Percentiles rank a stretch among this genome's conserved stretches.
Conservation (phyloP, 352 stramenopile species). For the Pythium chondricola region DNA sequence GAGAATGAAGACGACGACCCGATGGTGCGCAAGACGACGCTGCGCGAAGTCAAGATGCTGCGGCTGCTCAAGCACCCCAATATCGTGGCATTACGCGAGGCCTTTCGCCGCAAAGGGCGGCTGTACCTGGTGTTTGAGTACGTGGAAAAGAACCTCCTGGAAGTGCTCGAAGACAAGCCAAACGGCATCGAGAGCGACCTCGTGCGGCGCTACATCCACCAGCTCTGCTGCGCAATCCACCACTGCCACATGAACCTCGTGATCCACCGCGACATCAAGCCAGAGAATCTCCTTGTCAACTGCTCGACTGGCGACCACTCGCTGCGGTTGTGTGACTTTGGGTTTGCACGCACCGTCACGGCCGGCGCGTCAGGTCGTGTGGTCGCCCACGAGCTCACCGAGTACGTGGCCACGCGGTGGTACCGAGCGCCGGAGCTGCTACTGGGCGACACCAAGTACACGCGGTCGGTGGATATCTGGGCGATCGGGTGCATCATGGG, state of each 20-base stretch:
- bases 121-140: constrained; percentile 99
- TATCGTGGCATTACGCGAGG: constrained; percentile 97
- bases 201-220: constrained; percentile 98
- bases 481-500: constrained; percentile 97
- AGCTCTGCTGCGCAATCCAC: constrained; percentile 94
- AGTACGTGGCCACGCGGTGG: constrained; percentile 98
- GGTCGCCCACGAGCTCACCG: constrained; percentile 93
- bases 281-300: constrained; percentile 98
- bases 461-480: constrained; percentile 94
- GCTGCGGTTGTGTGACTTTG: constrained; percentile 99
- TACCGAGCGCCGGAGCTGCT: constrained; percentile 99
- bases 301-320: constrained; percentile 91
- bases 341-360: constrained; percentile 83
- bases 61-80: constrained; percentile 96
- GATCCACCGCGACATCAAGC: constrained; percentile 99
- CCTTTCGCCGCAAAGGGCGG: constrained; percentile 94
- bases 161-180: constrained; percentile 90
- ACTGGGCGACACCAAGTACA: constrained; percentile 98
- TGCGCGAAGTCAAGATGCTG: constrained; percentile 98
- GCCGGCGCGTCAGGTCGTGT: constrained; percentile 27
- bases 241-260: constrained; percentile 97
- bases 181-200: constrained; percentile 86
- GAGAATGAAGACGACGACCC: constrained; percentile 88
- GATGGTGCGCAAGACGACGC: constrained; percentile 91
- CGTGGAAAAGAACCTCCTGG: constrained; percentile 95